Evolutionary conservation across 192 early-diverging fungal genomes (phyloP), one percentile per base, ranked within the genome.

Genomic region (Phycomyces nitens): DNA sequence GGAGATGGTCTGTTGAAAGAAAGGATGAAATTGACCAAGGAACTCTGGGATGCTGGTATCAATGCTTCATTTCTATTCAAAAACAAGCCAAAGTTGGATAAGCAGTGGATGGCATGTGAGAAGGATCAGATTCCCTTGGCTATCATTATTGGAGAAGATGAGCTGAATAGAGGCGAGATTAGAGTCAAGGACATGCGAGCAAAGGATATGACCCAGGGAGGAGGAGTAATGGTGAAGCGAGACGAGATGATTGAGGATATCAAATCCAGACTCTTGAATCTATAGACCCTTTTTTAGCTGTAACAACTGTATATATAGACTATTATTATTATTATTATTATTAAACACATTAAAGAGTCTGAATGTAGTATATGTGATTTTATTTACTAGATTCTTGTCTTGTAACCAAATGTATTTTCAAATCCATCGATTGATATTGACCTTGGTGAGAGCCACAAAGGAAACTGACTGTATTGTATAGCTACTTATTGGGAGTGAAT

Each of bases 61-160:
- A 88, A 89, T 47, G 89, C 96, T 27, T 90, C 95, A 72, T 98
- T 90, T 76, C 76, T 88, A 64, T 96, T 90, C 80, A 99, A 99
- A 80, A 73, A 76, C n/a, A 95, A 97, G 72, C 91, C 93, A 11
- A 83, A 87, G 63, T 77, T 90, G 52, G 86, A 89, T 51, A 71
- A 69, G 5, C 93, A 99, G 77, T 94, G 86, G 72, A 82, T 86
- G 50, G 77, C 67, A 8, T 94, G 93, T 68, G 92, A 95, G 57
- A 83, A 82, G 24, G 89, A 94, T 49, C 83, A 85, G 57, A 95
- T 99, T 61, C 97, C 97, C 1, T 84, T 92, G 53, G 91, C 89
- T 1, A 87, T 99, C 42, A 91, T 97, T 60, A 81, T 99, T 56
- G 95, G 94, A 51, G 72, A 80, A 22, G 83, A 87, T 64, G 95